A percentile compares a stretch with the other conserved stretches of the same genome.
phyloP scores from a whole-genome alignment of 257 asterid genomes.

The Cruciata laevipes region DNA sequence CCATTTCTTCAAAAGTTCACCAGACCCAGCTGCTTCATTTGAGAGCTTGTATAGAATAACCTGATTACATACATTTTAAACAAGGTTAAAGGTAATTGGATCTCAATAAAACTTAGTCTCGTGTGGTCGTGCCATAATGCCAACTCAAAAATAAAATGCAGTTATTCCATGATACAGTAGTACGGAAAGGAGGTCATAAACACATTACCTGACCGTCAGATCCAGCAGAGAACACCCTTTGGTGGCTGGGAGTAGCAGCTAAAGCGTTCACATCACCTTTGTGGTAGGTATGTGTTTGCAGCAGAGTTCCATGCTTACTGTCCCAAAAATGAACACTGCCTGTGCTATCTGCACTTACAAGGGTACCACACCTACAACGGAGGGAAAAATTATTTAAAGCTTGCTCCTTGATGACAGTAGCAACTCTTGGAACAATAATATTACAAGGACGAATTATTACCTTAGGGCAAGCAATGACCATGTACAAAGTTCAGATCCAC shows the following conservation, averaged over 20 bases:
- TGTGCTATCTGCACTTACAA: constrained; percentile 78
- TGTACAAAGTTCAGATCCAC: constrained; percentile 68
- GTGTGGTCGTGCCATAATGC: no score
- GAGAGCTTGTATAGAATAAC: constrained; percentile 78
- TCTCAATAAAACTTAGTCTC: no score
- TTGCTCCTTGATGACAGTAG: not conserved
- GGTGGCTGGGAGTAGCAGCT: constrained; percentile 80
- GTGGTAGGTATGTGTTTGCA: constrained; percentile 80
- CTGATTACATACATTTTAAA: constrained; percentile 29
- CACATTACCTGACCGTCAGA: constrained; percentile 91
- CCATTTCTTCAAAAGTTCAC: constrained; percentile 62
- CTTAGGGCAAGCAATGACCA: constrained; percentile 82
- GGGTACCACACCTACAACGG: constrained; percentile 44
- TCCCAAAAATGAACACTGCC: constrained; percentile 96
- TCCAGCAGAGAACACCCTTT: constrained; percentile 84
- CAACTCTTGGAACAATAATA: not conserved
- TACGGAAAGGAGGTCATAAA: not conserved
- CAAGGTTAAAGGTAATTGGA: no score
- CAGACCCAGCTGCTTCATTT: constrained; percentile 36
- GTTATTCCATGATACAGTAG: not conserved
- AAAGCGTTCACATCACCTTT: constrained; percentile 89
- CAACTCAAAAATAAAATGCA: not conserved
- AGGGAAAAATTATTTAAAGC: not conserved
- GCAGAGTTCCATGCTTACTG: constrained; percentile 72
- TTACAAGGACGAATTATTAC: constrained; percentile 23